Percentiles rank a stretch among this genome's conserved stretches.
Conservation (phyloP, 2,329 filamentous ascomycete genomes). For the Colletotrichum karsti region DNA sequence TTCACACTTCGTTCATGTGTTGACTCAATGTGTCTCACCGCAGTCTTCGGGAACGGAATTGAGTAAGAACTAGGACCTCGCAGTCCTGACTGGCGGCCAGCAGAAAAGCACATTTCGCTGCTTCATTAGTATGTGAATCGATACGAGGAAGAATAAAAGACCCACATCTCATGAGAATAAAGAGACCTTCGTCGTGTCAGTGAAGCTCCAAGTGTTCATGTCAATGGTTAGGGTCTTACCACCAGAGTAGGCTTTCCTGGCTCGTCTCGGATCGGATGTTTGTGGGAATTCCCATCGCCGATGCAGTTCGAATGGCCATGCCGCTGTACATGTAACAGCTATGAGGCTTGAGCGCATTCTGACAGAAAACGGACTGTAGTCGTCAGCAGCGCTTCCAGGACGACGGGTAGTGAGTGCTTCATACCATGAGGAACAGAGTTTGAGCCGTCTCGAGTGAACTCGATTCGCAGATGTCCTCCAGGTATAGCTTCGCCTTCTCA, state of each 20-base stretch:
- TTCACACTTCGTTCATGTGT: rapidly evolving
- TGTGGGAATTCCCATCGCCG: conserved; percentile 41
- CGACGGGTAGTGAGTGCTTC: neutral
- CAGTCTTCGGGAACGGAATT: conserved; percentile 20
- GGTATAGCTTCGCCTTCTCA: conserved; percentile 22
- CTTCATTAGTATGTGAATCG: neutral
- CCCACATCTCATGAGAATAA: conserved; percentile 31
- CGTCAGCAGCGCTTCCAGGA: neutral
- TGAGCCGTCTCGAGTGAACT: conserved; percentile 29
- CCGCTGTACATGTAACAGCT: conserved; percentile 44
- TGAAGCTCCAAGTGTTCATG: neutral
- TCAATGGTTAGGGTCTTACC: conserved; percentile 8
- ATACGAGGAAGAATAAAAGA: neutral
- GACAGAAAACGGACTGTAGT: conserved; percentile 37
- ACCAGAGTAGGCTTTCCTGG: conserved; percentile 29
- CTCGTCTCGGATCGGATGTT: conserved; percentile 21
- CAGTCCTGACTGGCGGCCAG: conserved; percentile 18
- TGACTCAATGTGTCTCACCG: neutral
- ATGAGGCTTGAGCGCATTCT: conserved; percentile 42
- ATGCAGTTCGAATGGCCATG: conserved; percentile 42
- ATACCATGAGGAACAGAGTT: conserved; percentile 30
- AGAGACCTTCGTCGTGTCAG: conserved; percentile 19
- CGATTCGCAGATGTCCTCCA: conserved; percentile 31
- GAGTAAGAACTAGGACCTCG: conserved; percentile 14
- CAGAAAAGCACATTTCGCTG: conserved; percentile 28